Evolutionary conservation across 148 eudicot species (phyloP).

Genomic region (Chenopodium berlandieri): DNA sequence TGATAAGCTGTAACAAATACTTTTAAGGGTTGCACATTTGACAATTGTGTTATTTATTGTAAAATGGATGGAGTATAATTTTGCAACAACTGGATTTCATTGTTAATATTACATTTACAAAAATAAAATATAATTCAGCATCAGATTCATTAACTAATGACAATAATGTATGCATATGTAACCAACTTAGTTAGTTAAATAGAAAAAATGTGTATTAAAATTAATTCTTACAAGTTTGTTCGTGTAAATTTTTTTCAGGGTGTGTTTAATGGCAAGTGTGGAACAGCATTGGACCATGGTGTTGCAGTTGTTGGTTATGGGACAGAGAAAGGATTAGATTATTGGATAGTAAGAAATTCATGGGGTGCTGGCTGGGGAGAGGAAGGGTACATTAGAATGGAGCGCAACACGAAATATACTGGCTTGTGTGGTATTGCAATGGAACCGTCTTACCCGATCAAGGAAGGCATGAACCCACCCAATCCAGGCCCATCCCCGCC

Average conservation of each 20-base stretch:
- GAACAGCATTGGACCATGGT: constrained; percentile 65
- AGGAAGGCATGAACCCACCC: constrained; percentile 70
- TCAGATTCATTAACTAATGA: too few relatives aligned
- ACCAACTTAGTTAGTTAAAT: background rate
- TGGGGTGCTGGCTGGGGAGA: constrained; percentile 84
- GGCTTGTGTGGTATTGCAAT: constrained; percentile 77
- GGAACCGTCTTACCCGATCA: constrained; percentile 68
- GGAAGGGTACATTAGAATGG: constrained; percentile 61
- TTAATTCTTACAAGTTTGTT: background rate
- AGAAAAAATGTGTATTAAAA: background rate
- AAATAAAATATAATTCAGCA: too few relatives aligned
- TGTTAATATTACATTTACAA: too few relatives aligned
- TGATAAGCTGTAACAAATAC: too few relatives aligned
- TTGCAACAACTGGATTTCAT: background rate
- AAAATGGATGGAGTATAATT: background rate
- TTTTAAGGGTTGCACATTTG: too few relatives aligned
- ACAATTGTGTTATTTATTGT: too few relatives aligned
- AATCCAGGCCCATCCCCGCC: constrained; percentile 98
- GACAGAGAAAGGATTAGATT: constrained; percentile 52
- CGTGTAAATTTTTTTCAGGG: constrained; percentile 40
- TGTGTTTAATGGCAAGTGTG: constrained; percentile 67
- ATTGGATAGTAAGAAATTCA: constrained; percentile 82
- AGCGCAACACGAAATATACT: constrained; percentile 37
- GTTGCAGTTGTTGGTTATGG: constrained; percentile 76
- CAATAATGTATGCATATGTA: background rate